Conservation (phyloP, 2,329 filamentous ascomycete species). For the Microdochium nivale region DNA sequence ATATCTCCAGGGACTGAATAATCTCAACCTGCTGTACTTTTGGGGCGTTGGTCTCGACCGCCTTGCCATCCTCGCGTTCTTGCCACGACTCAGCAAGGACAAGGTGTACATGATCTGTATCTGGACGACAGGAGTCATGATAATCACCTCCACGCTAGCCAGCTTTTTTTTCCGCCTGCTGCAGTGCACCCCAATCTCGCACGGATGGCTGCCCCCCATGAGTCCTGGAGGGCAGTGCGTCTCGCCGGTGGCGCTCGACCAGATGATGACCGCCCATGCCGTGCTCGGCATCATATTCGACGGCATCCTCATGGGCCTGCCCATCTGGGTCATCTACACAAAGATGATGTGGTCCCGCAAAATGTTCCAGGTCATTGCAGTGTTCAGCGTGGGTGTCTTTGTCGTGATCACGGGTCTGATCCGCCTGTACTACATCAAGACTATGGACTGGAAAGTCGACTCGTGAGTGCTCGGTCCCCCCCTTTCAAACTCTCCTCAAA, state of each 20-base stretch:
- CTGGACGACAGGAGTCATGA: not conserved
- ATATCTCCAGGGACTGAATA: not conserved
- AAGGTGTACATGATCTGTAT: not conserved
- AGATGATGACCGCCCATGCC: slow-evolving; percentile 20
- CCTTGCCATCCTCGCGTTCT: slow-evolving; percentile 23
- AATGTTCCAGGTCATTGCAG: slow-evolving; percentile 23
- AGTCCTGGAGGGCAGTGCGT: slow-evolving; percentile 11
- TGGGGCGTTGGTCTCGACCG: slow-evolving; percentile 21
- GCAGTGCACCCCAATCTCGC: no score
- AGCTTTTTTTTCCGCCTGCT: not conserved
- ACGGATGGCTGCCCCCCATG: slow-evolving; percentile 1
- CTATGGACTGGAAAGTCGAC: slow-evolving; percentile 17
- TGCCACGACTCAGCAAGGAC: slow-evolving; percentile 23
- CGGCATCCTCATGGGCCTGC: slow-evolving; percentile 21
- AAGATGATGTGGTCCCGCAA: slow-evolving; percentile 25
- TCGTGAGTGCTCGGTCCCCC: slow-evolving; percentile 24
- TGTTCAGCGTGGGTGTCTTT: slow-evolving; percentile 29
- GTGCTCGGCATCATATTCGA: slow-evolving; percentile 23
- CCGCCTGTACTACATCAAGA: slow-evolving; percentile 23
- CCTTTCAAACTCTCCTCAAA: no score
- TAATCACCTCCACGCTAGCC: not conserved
- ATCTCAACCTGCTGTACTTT: slow-evolving; percentile 16
- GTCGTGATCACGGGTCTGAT: slow-evolving; percentile 27
- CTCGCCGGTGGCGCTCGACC: slow-evolving; percentile 11
- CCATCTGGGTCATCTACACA: slow-evolving; percentile 25